phyloP scores from a whole-genome alignment of 75 land plant genomes.

The Picea glauca region DNA sequence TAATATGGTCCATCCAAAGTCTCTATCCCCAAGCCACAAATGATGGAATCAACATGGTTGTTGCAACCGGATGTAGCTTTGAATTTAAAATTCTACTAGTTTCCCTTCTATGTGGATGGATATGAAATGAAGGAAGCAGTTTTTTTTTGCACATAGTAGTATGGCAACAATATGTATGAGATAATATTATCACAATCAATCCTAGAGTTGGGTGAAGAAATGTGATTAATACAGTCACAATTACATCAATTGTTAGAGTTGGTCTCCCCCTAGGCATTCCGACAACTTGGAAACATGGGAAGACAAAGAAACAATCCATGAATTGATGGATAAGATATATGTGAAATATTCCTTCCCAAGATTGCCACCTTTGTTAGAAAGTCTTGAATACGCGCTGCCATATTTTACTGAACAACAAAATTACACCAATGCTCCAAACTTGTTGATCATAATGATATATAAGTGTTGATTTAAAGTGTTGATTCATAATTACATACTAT shows the following conservation, averaged over 20 bases:
- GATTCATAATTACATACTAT: too few relatives aligned
- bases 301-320: too few relatives aligned
- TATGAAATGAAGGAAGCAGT: conserved; percentile 69
- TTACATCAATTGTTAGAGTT: conserved; percentile 35
- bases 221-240: conserved; percentile 53
- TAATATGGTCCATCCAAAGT: conserved; percentile 52
- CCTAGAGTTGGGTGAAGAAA: conserved; percentile 93
- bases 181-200: conserved; percentile 51
- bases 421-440: too few relatives aligned
- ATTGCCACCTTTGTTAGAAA: too few relatives aligned
- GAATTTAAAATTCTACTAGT: conserved; percentile 7
- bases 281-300: conserved; percentile 33
- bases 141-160: conserved; percentile 46
- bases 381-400: too few relatives aligned
- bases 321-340: too few relatives aligned
- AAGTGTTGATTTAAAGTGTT: too few relatives aligned
- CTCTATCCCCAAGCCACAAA: conserved; percentile 91
- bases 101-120: conserved; percentile 37
- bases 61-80: conserved; percentile 59
- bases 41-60: conserved; percentile 84
- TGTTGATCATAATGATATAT: too few relatives aligned
- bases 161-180: conserved; percentile 75
- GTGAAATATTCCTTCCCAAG: too few relatives aligned
- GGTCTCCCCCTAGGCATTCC: conserved; percentile 51
- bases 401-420: too few relatives aligned